A percentile compares a stretch with the other conserved stretches of the same genome.
Evolutionary conservation across 306 rosid genomes (phyloP).

Genomic region (Corylus heterophylla): DNA sequence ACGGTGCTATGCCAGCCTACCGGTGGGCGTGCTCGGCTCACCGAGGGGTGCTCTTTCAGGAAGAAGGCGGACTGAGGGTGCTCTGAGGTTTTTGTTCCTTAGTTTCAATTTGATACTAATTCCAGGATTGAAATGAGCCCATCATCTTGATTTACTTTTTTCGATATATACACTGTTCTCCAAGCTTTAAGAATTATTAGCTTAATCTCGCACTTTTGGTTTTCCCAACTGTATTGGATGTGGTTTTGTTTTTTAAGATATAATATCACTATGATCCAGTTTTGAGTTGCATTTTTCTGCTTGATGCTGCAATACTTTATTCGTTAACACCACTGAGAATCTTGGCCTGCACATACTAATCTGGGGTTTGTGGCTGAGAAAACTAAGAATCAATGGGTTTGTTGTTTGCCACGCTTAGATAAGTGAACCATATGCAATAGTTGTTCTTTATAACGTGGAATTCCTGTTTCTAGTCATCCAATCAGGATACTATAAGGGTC

Average conservation of each 20-base stretch:
- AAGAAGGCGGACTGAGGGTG: slow-evolving; percentile 49
- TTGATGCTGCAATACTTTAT: background rate
- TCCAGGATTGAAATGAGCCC: background rate
- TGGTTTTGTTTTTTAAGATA: background rate
- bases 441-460: background rate
- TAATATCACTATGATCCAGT: background rate
- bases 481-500: background rate
- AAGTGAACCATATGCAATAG: background rate
- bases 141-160: background rate
- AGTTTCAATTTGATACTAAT: background rate
- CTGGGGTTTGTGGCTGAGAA: background rate
- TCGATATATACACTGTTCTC: background rate
- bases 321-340: background rate
- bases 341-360: background rate
- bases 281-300: background rate
- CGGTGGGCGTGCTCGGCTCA: slow-evolving; percentile 50
- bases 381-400: background rate
- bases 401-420: background rate
- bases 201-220: background rate
- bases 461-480: background rate
- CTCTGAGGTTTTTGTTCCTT: background rate
- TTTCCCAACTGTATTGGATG: background rate
- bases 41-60: slow-evolving; percentile 59
- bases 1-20: slow-evolving; percentile 59
- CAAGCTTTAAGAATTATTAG: background rate